Conservation (phyloP, 768 basidiomycete genomes). For the Chalciporus chontae region DNA sequence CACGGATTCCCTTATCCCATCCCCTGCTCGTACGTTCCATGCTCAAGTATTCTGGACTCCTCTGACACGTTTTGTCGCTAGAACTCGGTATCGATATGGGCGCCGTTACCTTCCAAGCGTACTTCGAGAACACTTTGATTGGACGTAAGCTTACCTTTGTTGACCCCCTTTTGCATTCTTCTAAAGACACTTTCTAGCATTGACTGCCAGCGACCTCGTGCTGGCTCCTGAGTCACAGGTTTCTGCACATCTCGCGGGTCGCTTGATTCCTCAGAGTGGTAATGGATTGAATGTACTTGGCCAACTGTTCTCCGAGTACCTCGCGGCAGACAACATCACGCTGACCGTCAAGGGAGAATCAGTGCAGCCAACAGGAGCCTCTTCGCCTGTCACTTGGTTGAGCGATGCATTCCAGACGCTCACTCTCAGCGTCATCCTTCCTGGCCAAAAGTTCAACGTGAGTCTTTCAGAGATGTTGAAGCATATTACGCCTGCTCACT, state of each 20-base stretch:
- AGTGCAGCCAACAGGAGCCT: conserved; percentile 55
- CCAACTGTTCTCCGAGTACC: conserved; percentile 60
- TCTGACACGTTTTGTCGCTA: conserved; percentile 25
- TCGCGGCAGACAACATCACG: conserved; percentile 61
- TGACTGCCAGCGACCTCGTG: conserved; percentile 46
- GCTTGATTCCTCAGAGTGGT: conserved; percentile 61
- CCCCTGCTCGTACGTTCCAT: conserved; percentile 54
- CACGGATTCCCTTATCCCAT: conserved; percentile 64
- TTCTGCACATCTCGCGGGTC: conserved; percentile 54
- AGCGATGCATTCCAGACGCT: conserved; percentile 69
- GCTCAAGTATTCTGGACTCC: neutral
- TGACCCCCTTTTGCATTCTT: neutral
- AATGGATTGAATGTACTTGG: conserved; percentile 51
- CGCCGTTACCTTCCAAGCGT: conserved; percentile 57
- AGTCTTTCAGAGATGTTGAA: conserved; percentile 9
- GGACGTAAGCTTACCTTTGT: conserved; percentile 48
- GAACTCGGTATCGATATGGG: conserved; percentile 72
- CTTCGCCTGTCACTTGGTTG: conserved; percentile 55
- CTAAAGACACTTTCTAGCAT: conserved; percentile 36
- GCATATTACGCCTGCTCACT: neutral
- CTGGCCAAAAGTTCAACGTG: conserved; percentile 55
- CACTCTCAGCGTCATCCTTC: conserved; percentile 55
- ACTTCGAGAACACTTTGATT: conserved; percentile 51
- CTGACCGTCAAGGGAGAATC: conserved; percentile 55
- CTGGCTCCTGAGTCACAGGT: conserved; percentile 48